These are phyloP conservation scores for Tylopilus sp. DNA, from an alignment of 768 basidiomycete species.

Conservation along the genomic window DNA sequence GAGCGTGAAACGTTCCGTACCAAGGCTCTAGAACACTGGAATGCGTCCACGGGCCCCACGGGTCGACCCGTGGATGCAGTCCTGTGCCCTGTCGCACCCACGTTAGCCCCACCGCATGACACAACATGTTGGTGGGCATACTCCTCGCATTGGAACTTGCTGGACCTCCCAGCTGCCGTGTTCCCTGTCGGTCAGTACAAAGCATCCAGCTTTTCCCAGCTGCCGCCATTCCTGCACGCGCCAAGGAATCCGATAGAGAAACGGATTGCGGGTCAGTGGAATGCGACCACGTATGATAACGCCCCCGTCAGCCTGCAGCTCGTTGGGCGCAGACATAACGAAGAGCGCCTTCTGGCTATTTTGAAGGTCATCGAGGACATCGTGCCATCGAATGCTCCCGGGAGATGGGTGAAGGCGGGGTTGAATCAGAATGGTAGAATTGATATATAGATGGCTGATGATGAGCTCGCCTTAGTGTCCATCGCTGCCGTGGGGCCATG, in stretches of 20 bases:
- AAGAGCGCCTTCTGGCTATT: constrained; percentile 46
- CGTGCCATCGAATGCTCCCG: constrained; percentile 16
- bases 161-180: constrained; percentile 45
- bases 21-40: constrained; percentile 43
- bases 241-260: constrained; percentile 37
- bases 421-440: constrained; percentile 6
- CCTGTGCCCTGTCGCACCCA: constrained; percentile 44
- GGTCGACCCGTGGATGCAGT: constrained; percentile 47
- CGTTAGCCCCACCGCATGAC: constrained; percentile 46
- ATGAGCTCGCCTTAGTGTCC: constrained; percentile 7
- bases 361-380: constrained; percentile 37
- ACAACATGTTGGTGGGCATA: constrained; percentile 49
- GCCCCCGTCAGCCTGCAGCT: constrained; percentile 47
- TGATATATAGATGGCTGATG: constrained; percentile 2
- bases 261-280: constrained; percentile 38
- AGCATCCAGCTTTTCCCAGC: constrained; percentile 19
- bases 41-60: constrained; percentile 32
- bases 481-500: constrained; percentile 8
- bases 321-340: constrained; percentile 47
- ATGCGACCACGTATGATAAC: constrained; percentile 39
- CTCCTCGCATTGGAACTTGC: constrained; percentile 50
- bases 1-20: constrained; percentile 42
- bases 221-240: constrained; percentile 11
- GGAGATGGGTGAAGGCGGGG: constrained; percentile 1
- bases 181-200: constrained; percentile 43